Conservation (phyloP, 2,329 filamentous ascomycete genomes). For the Lachnellula subtilissima region DNA sequence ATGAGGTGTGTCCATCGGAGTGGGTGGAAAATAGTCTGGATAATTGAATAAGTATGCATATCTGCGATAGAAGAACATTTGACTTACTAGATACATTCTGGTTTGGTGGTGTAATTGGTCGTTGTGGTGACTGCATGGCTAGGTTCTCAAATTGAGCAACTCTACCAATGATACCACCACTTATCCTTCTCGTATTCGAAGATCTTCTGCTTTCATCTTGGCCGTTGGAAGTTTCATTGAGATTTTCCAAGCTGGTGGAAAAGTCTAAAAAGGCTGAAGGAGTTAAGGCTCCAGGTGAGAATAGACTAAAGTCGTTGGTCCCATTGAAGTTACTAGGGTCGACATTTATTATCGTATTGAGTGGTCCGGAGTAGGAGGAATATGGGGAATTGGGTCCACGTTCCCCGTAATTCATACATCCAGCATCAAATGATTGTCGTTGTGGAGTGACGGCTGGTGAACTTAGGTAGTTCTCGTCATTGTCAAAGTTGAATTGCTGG, state of each 20-base stretch:
- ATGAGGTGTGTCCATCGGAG: constrained; percentile 61
- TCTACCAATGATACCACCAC: constrained; percentile 56
- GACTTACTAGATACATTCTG: constrained; percentile 56
- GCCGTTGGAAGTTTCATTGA: constrained; percentile 18
- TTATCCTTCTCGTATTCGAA: constrained; percentile 45
- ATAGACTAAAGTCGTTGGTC: constrained; percentile 30
- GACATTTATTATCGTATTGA: constrained; percentile 37
- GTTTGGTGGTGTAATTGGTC: constrained; percentile 58
- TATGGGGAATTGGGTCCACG: constrained; percentile 18
- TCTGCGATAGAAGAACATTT: neutral
- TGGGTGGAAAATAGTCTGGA: constrained; percentile 61
- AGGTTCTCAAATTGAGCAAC: constrained; percentile 56
- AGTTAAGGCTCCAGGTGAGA: constrained; percentile 21
- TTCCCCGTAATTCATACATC: constrained; percentile 34
- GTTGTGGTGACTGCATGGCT: constrained; percentile 38
- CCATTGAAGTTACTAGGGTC: constrained; percentile 32
- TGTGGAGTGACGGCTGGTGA: constrained; percentile 53
- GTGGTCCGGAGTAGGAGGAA: constrained; percentile 36
- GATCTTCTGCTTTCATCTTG: constrained; percentile 26
- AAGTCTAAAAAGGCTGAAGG: constrained; percentile 31
- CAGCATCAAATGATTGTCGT: constrained; percentile 47
- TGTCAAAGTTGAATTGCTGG: constrained; percentile 35
- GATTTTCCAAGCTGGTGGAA: constrained; percentile 25
- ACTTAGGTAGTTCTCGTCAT: constrained; percentile 51
- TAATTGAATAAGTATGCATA: constrained; percentile 16